These are phyloP conservation scores for Acer negundo DNA, from an alignment of 345 rosid genomes.

Conservation along the genomic window DNA sequence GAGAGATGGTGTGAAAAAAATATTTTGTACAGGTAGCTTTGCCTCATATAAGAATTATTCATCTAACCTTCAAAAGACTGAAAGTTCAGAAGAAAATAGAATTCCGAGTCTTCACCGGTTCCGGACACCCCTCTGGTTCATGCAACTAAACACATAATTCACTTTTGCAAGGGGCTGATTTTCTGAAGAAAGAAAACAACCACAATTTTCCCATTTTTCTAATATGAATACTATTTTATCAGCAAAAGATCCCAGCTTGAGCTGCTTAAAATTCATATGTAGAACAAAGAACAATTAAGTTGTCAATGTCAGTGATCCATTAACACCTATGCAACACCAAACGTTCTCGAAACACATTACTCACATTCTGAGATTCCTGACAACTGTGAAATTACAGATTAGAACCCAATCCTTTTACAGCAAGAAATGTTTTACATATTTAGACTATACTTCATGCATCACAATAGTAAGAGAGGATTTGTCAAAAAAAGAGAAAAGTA, in stretches of 20 bases:
- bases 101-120: background rate
- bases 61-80: background rate
- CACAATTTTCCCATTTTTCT: background rate
- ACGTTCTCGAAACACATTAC: background rate
- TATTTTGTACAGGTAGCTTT: background rate
- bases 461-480: too few relatives aligned
- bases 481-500: background rate
- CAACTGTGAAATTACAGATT: background rate
- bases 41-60: background rate
- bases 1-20: background rate
- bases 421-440: background rate
- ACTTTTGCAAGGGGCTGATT: background rate
- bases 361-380: background rate
- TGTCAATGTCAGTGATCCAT: background rate
- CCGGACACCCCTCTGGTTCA: background rate
- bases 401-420: background rate
- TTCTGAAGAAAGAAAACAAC: background rate
- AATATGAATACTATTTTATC: background rate
- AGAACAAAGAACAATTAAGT: background rate
- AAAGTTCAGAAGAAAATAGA: background rate
- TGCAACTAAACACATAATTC: background rate
- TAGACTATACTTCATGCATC: background rate
- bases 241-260: background rate
- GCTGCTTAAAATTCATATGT: background rate
- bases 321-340: background rate